phyloP scores from a whole-genome alignment of 2,329 filamentous ascomycete species.

The Colletotrichum melonis region DNA sequence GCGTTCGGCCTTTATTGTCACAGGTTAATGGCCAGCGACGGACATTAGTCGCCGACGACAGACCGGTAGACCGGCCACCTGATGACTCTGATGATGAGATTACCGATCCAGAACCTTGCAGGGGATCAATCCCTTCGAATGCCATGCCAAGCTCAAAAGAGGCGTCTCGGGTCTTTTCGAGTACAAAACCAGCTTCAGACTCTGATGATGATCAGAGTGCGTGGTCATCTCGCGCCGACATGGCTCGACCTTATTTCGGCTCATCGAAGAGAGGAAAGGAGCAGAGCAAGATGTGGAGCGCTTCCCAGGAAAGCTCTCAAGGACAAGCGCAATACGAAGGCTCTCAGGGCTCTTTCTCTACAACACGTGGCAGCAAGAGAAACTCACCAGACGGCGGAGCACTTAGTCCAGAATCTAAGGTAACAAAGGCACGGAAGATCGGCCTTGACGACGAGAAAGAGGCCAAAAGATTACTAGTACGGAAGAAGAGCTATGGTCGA shows the following conservation, averaged over 20 bases:
- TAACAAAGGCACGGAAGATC: not conserved
- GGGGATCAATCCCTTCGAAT: not conserved
- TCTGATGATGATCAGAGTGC: slow-evolving; percentile 6
- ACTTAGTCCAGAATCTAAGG: slow-evolving; percentile 2
- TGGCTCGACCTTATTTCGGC: slow-evolving; percentile 9
- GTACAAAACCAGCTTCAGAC: not conserved
- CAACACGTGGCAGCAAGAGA: slow-evolving; percentile 16
- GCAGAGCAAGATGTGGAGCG: slow-evolving; percentile 1
- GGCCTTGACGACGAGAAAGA: not conserved
- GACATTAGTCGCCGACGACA: not conserved
- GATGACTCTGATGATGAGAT: slow-evolving; percentile 1
- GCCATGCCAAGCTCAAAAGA: not conserved
- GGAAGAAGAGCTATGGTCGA: not conserved
- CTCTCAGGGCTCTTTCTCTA: not conserved
- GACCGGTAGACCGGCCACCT: not conserved
- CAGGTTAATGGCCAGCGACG: not conserved
- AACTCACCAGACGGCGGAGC: not conserved
- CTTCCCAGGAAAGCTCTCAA: slow-evolving; percentile 2
- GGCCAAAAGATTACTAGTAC: not conserved
- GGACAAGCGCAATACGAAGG: not conserved
- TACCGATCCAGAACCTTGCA: not conserved
- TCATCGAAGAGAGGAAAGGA: slow-evolving; percentile 10
- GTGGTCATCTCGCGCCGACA: slow-evolving; percentile 1
- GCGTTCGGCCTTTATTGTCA: not conserved
- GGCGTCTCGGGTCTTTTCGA: not conserved